Conservation (phyloP, 345 rosid species). For the Aegle marmelos region DNA sequence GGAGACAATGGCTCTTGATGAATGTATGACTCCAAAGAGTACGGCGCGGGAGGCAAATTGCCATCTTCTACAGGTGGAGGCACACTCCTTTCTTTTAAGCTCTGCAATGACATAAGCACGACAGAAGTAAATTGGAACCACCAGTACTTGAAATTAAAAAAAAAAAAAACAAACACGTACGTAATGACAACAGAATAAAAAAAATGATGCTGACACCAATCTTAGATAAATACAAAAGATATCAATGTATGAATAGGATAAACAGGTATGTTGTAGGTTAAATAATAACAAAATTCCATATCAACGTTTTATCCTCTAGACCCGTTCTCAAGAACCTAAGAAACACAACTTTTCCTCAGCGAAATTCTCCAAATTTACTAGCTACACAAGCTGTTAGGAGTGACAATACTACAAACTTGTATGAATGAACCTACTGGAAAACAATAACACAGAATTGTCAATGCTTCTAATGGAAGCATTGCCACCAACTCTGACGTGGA, state of each 20-base stretch:
- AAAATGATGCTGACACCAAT: background rate
- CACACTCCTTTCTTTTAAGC: constrained; percentile 46
- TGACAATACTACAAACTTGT: background rate
- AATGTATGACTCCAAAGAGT: constrained; percentile 48
- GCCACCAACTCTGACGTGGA: background rate
- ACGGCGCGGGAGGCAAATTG: constrained; percentile 24
- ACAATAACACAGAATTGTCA: too few species aligned
- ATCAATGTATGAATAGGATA: background rate
- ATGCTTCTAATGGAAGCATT: background rate
- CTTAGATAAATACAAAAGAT: background rate
- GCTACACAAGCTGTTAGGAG: background rate
- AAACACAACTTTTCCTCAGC: background rate
- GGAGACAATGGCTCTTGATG: constrained; percentile 54
- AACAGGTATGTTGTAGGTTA: background rate
- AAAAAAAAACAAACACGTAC: background rate
- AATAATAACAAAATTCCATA: background rate
- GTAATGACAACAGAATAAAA: background rate
- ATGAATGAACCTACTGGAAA: background rate
- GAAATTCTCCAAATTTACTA: background rate
- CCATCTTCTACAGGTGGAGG: constrained; percentile 29
- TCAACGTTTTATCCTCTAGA: background rate
- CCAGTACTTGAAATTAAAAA: background rate
- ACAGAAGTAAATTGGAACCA: background rate
- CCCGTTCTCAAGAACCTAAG: background rate
- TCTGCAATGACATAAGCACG: constrained; percentile 28